A percentile compares a stretch with the other conserved stretches of the same genome.
Evolutionary conservation across 495 filamentous ascomycete genomes (phyloP).

Genomic region (Polyplosphaeria fusca): DNA sequence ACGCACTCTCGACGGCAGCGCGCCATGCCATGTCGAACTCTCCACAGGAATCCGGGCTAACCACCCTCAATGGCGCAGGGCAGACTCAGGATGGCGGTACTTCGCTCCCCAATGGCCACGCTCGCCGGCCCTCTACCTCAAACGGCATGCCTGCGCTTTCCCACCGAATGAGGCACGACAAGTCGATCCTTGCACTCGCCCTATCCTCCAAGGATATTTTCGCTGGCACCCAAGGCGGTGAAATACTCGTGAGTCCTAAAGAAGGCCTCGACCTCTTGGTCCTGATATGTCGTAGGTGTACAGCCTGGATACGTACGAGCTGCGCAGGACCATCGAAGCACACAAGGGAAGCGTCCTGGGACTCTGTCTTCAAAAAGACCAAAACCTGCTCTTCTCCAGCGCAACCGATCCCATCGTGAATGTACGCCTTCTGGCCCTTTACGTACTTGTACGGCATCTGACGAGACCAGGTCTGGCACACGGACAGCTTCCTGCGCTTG

Average conservation of each 20-base stretch:
- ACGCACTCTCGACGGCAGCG: not conserved
- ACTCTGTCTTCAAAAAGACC: constrained; percentile 72
- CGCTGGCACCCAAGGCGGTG: constrained; percentile 86
- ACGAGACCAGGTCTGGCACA: constrained; percentile 58
- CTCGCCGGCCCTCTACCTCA: not conserved
- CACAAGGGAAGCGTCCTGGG: constrained; percentile 88
- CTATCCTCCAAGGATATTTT: constrained; percentile 65
- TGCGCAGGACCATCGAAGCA: constrained; percentile 69
- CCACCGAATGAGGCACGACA: constrained; percentile 67
- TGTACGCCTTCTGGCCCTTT: constrained; percentile 55
- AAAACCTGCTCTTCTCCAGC: constrained; percentile 79
- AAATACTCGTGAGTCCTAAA: constrained; percentile 64
- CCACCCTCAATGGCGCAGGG: constrained; percentile 21
- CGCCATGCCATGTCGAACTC: not conserved
- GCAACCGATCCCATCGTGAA: constrained; percentile 92
- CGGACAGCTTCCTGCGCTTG: constrained; percentile 59
- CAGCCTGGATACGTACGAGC: constrained; percentile 82
- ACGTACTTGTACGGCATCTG: constrained; percentile 39
- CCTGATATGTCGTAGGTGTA: constrained; percentile 54
- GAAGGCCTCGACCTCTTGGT: not conserved
- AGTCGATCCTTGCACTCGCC: constrained; percentile 68
- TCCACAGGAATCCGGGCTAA: constrained; percentile 11
- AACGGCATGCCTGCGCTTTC: constrained; percentile 50
- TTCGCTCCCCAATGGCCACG: constrained; percentile 4
- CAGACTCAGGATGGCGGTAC: constrained; percentile 18